A percentile compares a stretch with the other conserved stretches of the same genome.
phyloP scores from a whole-genome alignment of 192 early-diverging fungal genomes.

The Coemansia sp. region DNA sequence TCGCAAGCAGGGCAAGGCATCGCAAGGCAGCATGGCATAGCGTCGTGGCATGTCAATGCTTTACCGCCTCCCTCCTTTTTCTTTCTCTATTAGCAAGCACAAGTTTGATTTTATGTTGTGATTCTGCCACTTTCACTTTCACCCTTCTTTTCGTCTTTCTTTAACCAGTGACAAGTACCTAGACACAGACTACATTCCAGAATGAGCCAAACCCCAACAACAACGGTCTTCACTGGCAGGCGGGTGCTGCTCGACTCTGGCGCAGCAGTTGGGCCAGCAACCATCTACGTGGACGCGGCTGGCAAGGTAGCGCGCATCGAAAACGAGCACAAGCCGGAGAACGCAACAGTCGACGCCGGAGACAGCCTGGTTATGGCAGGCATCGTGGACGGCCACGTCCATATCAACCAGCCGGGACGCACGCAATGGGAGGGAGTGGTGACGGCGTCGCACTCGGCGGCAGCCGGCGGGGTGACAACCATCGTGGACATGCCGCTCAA shows the following conservation, averaged over 20 bases:
- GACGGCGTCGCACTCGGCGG: conserved; percentile 77
- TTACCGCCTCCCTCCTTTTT: too few species aligned
- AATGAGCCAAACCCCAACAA: conserved; percentile 30
- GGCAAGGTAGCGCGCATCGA: conserved; percentile 61
- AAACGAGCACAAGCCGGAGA: conserved; percentile 37
- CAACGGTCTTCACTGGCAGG: conserved; percentile 42
- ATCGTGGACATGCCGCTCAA: conserved; percentile 87
- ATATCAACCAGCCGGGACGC: conserved; percentile 84
- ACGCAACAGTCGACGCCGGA: conserved; percentile 58
- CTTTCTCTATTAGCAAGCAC: not conserved
- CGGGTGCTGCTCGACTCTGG: conserved; percentile 54
- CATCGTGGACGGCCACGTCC: conserved; percentile 78
- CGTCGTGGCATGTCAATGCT: too few species aligned
- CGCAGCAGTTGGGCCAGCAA: conserved; percentile 54
- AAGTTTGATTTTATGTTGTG: not conserved
- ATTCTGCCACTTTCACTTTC: not conserved
- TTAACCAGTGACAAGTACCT: not conserved
- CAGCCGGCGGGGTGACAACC: conserved; percentile 80
- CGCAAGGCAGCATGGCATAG: too few species aligned
- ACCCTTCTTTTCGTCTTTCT: not conserved
- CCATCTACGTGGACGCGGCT: conserved; percentile 58
- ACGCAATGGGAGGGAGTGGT: conserved; percentile 85
- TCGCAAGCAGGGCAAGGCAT: too few species aligned
- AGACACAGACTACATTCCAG: not conserved
- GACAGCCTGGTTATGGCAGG: conserved; percentile 70